phyloP scores from a whole-genome alignment of 495 filamentous ascomycete species.

The Podospora pseudoanserina region DNA sequence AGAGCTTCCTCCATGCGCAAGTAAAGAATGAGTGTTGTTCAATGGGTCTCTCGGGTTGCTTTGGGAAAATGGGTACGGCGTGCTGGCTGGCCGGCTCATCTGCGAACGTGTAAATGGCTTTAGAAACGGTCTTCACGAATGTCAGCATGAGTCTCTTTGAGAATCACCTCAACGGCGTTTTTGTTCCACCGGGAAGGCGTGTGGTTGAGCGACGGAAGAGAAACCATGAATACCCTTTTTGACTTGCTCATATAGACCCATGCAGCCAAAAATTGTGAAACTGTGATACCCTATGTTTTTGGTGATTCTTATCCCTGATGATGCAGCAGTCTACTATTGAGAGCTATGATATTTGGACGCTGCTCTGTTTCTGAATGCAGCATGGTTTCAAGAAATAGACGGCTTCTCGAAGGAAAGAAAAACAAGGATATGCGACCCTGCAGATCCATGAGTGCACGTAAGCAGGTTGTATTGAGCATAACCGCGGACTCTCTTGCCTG shows the following conservation, averaged over 20 bases:
- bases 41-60: conserved; percentile 35
- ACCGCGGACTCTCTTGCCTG: neutral
- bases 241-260: conserved; percentile 1
- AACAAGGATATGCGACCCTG: neutral
- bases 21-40: conserved; percentile 54
- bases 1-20: conserved; percentile 94
- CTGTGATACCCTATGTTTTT: neutral
- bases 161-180: conserved; percentile 17
- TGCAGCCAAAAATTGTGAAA: neutral
- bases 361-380: no score
- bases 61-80: conserved; percentile 37
- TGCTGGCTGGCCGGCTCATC: conserved; percentile 31
- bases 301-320: neutral
- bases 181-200: neutral
- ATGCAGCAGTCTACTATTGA: neutral
- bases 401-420: neutral
- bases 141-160: conserved; percentile 30
- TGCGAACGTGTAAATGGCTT: conserved; percentile 32
- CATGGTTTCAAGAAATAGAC: neutral
- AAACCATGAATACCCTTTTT: conserved; percentile 9
- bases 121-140: conserved; percentile 25
- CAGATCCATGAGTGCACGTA: neutral
- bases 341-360: neutral
- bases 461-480: neutral
- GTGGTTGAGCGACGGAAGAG: conserved; percentile 8